Base-by-base conservation (phyloP, 306 rosid species). In the Canavalia gladiata region DNA sequence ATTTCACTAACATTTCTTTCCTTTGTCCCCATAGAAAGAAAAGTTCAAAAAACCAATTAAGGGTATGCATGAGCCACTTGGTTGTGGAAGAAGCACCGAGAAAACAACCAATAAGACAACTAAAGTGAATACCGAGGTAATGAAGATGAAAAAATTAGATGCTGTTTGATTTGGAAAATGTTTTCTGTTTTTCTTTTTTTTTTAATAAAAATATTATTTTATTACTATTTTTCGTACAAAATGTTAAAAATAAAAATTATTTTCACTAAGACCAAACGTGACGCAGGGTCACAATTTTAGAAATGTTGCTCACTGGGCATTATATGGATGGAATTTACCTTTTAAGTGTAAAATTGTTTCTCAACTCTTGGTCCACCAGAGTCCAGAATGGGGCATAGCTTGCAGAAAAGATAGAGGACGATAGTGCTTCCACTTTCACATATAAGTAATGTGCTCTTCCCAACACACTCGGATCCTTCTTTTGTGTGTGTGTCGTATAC, bases 1-100 rank as follows among this genome's bases (percentile, higher is more conserved):
- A 62, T 76, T 50, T 76, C 63, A 49, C 52, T 37, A 25, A 49
- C 47, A 46, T 25, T 43, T 65, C 65, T 35, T 7, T 71, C 51
- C 70, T 67, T 39, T 50, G 72, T 58, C 77, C 52, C 70, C 55
- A 52, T 33, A 11, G 49, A 43, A 81, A 29, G 79, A 55, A 54
- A 73, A 65, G 9, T 72, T 72, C 74, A 54, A 65, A 43, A 8
- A 43, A 42, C 41, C 59, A 73, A 41, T 66, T 66, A 66, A 74
- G 64, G 78, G 57, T 59, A 42, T 11, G 49, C 13, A 74, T 54
- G 81, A 45, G 12, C 81, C 45, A 66, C 55, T 74, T 55, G 45
- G 31, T 81, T 74, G 85, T 81, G 85, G 81, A 66, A 58, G 30
- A 57, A 68, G 77, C 77, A 75, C 85, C 41, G 49, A 75, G 67